Evolutionary conservation across 306 rosid genomes (phyloP).

Genomic region (Potentilla sterilis): DNA sequence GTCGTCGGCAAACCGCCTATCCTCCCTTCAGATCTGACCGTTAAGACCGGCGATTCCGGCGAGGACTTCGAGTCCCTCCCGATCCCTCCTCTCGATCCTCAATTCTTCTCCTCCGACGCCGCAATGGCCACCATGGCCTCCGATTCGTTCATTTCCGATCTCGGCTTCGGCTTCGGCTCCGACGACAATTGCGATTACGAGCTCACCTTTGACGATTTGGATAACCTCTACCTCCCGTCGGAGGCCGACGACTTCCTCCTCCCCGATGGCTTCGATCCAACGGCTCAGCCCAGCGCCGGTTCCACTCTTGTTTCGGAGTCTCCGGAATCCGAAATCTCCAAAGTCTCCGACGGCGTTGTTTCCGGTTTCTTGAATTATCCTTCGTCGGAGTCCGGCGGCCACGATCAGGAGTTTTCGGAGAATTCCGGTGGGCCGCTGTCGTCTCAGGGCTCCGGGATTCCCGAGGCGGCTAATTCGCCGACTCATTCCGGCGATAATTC

Average conservation of each 20-base stretch:
- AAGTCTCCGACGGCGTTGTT: constrained; percentile 15
- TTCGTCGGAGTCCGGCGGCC: constrained; percentile 31
- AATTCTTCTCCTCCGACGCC: constrained; percentile 34
- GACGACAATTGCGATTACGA: constrained; percentile 50
- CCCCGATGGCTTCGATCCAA: constrained; percentile 37
- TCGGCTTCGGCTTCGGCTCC: constrained; percentile 40
- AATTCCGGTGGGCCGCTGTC: constrained; percentile 47
- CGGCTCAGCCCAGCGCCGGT: neutral
- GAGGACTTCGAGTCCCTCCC: constrained; percentile 42
- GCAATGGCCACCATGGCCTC: neutral
- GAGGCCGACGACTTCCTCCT: constrained; percentile 57
- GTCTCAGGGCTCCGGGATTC: constrained; percentile 72
- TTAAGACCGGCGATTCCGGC: constrained; percentile 20
- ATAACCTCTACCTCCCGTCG: constrained; percentile 47
- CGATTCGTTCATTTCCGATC: constrained; percentile 41
- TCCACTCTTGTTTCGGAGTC: constrained; percentile 11
- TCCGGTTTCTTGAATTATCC: constrained; percentile 43
- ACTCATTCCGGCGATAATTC: constrained; percentile 30
- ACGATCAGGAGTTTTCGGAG: constrained; percentile 23
- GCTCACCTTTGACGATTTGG: constrained; percentile 70
- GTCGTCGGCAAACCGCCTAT: neutral
- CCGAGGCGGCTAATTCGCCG: constrained; percentile 39
- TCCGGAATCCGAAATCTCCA: constrained; percentile 37
- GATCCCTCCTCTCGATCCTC: constrained; percentile 57
- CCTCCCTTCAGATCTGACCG: neutral